phyloP scores from a whole-genome alignment of 83 land plant genomes.

The Thuja plicata region DNA sequence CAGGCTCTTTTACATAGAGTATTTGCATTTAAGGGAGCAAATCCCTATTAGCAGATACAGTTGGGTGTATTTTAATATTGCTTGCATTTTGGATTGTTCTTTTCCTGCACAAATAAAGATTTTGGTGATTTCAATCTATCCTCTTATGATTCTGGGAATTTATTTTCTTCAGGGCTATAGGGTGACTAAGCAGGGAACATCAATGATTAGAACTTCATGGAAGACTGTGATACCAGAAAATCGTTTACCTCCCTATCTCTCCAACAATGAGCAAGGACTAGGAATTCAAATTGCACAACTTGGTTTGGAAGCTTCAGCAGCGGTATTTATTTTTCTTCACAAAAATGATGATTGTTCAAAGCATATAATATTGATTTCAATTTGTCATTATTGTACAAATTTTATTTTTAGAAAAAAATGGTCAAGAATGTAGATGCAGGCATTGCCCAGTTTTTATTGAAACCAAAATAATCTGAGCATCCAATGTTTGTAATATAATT shows the following conservation, averaged over 20 bases:
- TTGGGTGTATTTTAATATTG: not conserved
- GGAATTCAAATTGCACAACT: conserved; percentile 14
- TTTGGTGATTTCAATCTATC: conserved; percentile 3
- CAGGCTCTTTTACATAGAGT: not conserved
- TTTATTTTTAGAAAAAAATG: not conserved
- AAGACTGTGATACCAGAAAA: conserved; percentile 2
- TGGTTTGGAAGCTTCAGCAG: conserved; percentile 16
- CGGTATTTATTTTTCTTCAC: not conserved
- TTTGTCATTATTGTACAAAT: not conserved
- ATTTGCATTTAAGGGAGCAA: not conserved
- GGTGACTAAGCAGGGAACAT: conserved; percentile 12
- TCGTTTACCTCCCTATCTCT: not conserved
- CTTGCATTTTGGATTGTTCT: not conserved
- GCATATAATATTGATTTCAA: not conserved
- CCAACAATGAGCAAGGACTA: not conserved
- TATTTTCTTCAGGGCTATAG: not conserved
- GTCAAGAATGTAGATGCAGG: not conserved
- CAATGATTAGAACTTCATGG: conserved; percentile 4
- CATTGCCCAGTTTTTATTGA: not conserved
- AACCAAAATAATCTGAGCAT: not conserved
- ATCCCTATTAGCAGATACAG: not conserved
- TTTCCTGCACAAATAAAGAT: not conserved
- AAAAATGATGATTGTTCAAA: not conserved
- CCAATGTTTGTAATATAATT: not conserved
- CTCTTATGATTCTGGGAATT: not conserved